Conservation (phyloP, 345 rosid species). For the Nasturtium officinale region DNA sequence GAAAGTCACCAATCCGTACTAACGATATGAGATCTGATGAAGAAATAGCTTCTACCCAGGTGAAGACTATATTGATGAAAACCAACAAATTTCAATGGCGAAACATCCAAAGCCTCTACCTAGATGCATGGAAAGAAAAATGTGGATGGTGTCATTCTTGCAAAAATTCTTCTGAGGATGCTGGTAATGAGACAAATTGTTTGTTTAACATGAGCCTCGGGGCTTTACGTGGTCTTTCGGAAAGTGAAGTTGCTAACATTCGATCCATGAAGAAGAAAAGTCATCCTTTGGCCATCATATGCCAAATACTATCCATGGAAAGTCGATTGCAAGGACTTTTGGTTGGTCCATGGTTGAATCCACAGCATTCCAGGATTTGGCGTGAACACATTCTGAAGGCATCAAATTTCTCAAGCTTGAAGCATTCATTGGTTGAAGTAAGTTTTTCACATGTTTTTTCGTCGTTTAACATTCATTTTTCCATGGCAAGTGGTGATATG, state of each 20-base stretch:
- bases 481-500: constrained; percentile 5
- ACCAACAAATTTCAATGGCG: constrained; percentile 66
- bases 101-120: constrained; percentile 45
- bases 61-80: constrained; percentile 75
- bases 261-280: constrained; percentile 50
- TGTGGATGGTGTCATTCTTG: constrained; percentile 99
- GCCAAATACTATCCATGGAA: constrained; percentile 68
- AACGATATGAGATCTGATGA: constrained; percentile 57
- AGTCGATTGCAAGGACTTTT: constrained; percentile 80
- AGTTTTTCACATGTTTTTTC: constrained; percentile 38
- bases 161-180: constrained; percentile 54
- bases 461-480: constrained; percentile 22
- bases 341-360: constrained; percentile 88
- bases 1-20: constrained; percentile 53
- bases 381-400: constrained; percentile 59
- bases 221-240: constrained; percentile 48
- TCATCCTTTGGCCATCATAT: constrained; percentile 55
- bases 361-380: constrained; percentile 65
- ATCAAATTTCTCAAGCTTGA: constrained; percentile 57
- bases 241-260: constrained; percentile 48
- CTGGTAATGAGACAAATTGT: constrained; percentile 52
- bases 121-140: constrained; percentile 62
- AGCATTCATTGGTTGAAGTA: constrained; percentile 64
- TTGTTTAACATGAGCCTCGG: constrained; percentile 65
- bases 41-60: constrained; percentile 67